These are phyloP conservation scores for Solanum pimpinellifolium DNA, from an alignment of 257 asterid species.

Conservation along the genomic window DNA sequence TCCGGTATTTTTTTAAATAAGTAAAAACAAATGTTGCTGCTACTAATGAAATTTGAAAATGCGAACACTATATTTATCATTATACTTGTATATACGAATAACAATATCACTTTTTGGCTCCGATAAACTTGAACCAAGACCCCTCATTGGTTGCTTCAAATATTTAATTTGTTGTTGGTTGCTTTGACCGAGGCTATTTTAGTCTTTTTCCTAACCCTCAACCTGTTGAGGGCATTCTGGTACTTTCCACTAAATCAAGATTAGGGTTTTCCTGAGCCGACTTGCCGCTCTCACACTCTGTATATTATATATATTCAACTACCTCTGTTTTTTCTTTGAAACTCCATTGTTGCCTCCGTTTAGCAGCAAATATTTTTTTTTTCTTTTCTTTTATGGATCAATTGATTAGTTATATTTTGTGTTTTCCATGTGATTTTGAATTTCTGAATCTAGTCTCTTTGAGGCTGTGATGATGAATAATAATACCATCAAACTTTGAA, in stretches of 20 bases:
- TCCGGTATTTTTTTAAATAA: too few species aligned
- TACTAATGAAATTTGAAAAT: too few species aligned
- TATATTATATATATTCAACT: neutral
- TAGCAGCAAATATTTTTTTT: too few species aligned
- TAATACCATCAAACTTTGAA: conserved; percentile 5
- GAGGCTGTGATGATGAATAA: neutral
- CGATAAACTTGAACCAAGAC: neutral
- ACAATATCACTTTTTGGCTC: too few species aligned
- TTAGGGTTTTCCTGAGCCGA: neutral
- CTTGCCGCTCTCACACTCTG: neutral
- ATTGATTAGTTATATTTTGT: too few species aligned
- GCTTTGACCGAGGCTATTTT: neutral
- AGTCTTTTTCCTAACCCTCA: neutral
- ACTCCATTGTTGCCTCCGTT: too few species aligned
- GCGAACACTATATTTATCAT: too few species aligned
- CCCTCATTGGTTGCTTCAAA: neutral
- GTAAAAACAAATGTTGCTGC: too few species aligned
- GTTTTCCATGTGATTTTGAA: neutral
- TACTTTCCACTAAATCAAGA: neutral
- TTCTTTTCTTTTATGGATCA: too few species aligned
- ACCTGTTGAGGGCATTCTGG: neutral
- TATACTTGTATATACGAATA: too few species aligned
- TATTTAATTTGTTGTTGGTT: neutral
- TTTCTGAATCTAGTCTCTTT: neutral
- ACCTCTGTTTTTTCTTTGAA: too few species aligned